Conservation (phyloP, 108 stramenopile genomes). For the Nitzschia sp. region DNA sequence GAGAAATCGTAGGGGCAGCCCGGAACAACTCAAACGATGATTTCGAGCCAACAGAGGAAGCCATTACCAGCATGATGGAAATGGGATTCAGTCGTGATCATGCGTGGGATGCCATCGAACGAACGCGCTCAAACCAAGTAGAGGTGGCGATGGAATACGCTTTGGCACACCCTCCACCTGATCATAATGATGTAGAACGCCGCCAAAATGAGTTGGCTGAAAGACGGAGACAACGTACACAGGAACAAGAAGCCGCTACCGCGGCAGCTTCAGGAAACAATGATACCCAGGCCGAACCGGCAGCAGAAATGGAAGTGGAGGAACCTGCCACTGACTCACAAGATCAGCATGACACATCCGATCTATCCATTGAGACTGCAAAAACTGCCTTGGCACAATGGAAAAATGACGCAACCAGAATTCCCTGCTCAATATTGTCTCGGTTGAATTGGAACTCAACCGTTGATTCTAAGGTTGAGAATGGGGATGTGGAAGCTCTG, state of each 20-base stretch:
- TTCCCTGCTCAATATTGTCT: slow-evolving; percentile 22
- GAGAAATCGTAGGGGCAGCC: slow-evolving; percentile 9
- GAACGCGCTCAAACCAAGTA: slow-evolving; percentile 63
- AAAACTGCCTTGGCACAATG: slow-evolving; percentile 8
- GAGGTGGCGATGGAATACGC: slow-evolving; percentile 93
- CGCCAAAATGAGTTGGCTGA: slow-evolving; percentile 36
- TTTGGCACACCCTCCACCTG: slow-evolving; percentile 67
- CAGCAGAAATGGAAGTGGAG: slow-evolving; percentile 21
- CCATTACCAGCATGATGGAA: slow-evolving; percentile 68
- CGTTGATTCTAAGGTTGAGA: slow-evolving; percentile 8
- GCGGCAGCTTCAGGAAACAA: not conserved
- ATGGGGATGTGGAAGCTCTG: slow-evolving; percentile 62
- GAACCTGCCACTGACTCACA: not conserved
- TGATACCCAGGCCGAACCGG: slow-evolving; percentile 1
- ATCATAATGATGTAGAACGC: slow-evolving; percentile 30
- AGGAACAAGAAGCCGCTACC: slow-evolving; percentile 5
- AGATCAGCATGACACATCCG: not conserved
- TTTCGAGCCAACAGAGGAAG: slow-evolving; percentile 80
- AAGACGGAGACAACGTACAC: slow-evolving; percentile 26
- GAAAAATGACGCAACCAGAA: slow-evolving; percentile 17
- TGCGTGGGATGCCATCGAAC: slow-evolving; percentile 74
- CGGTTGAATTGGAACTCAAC: not conserved
- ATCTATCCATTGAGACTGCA: slow-evolving; percentile 24
- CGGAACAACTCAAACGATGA: slow-evolving; percentile 6
- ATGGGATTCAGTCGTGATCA: slow-evolving; percentile 92